A percentile compares a stretch with the other conserved stretches of the same genome.
Evolutionary conservation across 495 filamentous ascomycete genomes (phyloP).

Genomic region (Bathelium albidoporum): DNA sequence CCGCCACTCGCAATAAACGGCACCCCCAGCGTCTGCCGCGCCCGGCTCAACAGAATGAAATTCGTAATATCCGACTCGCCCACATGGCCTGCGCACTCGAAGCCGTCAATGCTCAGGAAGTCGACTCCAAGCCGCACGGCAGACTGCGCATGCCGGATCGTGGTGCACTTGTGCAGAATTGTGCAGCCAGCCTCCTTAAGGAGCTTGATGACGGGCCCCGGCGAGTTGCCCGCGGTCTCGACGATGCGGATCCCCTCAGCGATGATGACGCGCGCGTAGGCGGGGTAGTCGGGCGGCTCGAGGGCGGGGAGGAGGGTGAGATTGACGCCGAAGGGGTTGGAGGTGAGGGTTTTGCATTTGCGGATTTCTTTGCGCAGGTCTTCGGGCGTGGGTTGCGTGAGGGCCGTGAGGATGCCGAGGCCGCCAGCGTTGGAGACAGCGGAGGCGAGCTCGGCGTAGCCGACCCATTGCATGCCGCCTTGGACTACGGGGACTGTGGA

Average conservation of each 20-base stretch:
- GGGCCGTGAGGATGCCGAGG: conserved; percentile 81
- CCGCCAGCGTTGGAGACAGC: conserved; percentile 95
- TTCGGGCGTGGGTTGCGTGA: conserved; percentile 89
- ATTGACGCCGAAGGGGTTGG: conserved; percentile 88
- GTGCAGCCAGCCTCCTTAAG: conserved; percentile 65
- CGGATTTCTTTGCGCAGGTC: conserved; percentile 90
- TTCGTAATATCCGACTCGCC: conserved; percentile 96
- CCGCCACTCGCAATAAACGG: conserved; percentile 95
- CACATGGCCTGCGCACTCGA: conserved; percentile 95
- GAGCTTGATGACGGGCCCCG: conserved; percentile 79
- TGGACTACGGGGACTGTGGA: conserved; percentile 83
- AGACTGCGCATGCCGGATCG: conserved; percentile 82
- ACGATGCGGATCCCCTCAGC: conserved; percentile 90
- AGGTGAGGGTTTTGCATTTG: conserved; percentile 73
- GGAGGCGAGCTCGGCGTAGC: conserved; percentile 83
- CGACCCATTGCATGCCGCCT: conserved; percentile 92
- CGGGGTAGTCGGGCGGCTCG: conserved; percentile 79
- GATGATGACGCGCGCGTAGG: conserved; percentile 86
- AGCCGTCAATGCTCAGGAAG: conserved; percentile 92
- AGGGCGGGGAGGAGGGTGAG: conserved; percentile 88
- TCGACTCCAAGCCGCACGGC: conserved; percentile 93
- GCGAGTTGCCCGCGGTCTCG: conserved; percentile 93
- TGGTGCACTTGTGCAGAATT: conserved; percentile 96
- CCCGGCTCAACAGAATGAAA: conserved; percentile 81
- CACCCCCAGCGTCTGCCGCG: conserved; percentile 70